Conservation (phyloP, 1,284 basidiomycete genomes). For the Moesziomyces sp. region DNA sequence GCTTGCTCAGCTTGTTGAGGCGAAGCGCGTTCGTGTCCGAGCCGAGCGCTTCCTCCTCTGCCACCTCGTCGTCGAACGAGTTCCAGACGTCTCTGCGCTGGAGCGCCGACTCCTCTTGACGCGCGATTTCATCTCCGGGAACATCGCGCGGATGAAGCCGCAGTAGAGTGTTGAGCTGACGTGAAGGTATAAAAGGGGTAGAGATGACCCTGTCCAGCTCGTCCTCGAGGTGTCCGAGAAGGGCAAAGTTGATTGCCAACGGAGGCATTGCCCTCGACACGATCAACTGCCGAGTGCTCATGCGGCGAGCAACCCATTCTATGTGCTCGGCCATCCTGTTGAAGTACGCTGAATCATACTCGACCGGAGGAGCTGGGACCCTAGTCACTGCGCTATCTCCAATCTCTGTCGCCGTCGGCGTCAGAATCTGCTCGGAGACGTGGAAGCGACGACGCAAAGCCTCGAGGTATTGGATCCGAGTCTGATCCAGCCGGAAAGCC, state of each 20-base stretch:
- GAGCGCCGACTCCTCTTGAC: not conserved
- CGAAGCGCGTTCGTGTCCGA: too few species aligned
- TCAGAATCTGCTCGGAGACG: not conserved
- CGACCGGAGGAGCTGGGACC: not conserved
- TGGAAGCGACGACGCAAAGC: conserved; percentile 8
- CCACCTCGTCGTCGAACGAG: not conserved
- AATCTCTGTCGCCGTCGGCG: conserved; percentile 5
- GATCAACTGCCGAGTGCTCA: too few species aligned
- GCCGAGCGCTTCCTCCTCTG: not conserved
- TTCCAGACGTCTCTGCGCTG: not conserved
- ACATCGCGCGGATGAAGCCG: conserved; percentile 1
- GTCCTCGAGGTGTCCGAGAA: conserved; percentile 9
- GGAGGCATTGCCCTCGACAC: not conserved
- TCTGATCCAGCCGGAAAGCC: conserved; percentile 7
- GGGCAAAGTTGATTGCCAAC: not conserved
- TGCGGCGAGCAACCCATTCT: too few species aligned
- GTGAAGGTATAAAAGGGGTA: not conserved
- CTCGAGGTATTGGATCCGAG: conserved; percentile 1
- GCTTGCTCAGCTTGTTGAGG: not conserved
- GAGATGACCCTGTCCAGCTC: conserved; percentile 9
- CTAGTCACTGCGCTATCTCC: not conserved
- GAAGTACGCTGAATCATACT: too few species aligned
- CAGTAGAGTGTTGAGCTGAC: not conserved
- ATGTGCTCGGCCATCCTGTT: too few species aligned
- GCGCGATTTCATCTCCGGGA: not conserved